phyloP scores from a whole-genome alignment of 2,329 filamentous ascomycete genomes.

The Helotiales sp. region DNA sequence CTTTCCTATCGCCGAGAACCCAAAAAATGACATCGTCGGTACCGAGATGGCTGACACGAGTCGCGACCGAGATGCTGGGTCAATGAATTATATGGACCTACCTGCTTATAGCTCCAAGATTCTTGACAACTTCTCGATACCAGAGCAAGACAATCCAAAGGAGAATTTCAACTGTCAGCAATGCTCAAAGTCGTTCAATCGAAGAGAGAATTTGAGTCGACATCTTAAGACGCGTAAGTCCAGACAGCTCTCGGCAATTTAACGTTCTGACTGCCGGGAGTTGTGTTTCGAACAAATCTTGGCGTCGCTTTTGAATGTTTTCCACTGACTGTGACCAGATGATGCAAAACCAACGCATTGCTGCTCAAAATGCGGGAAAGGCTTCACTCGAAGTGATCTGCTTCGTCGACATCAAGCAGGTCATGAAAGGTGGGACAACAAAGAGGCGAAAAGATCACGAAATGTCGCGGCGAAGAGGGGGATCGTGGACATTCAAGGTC shows the following conservation, averaged over 20 bases:
- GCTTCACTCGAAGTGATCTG: slow-evolving; percentile 29
- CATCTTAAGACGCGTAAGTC: slow-evolving; percentile 28
- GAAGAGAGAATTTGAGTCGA: slow-evolving; percentile 29
- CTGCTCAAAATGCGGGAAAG: slow-evolving; percentile 28
- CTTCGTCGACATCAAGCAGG: slow-evolving; percentile 27
- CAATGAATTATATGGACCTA: not conserved
- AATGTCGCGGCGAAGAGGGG: not conserved
- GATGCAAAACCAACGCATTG: slow-evolving; percentile 20
- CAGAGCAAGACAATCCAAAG: not conserved
- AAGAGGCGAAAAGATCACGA: not conserved
- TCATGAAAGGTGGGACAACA: slow-evolving; percentile 27
- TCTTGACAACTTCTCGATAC: not conserved
- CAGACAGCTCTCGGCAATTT: no score
- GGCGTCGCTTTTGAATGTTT: not conserved
- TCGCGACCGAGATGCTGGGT: not conserved
- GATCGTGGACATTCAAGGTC: not conserved
- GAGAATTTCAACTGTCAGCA: slow-evolving; percentile 20
- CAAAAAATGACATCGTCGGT: not conserved
- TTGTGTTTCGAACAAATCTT: not conserved
- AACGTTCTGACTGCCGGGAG: not conserved
- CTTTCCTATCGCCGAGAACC: not conserved
- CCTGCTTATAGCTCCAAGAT: not conserved
- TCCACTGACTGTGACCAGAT: slow-evolving; percentile 10
- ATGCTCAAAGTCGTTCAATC: slow-evolving; percentile 24
- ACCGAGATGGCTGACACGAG: not conserved